Percentiles rank a stretch among this genome's conserved stretches.
Conservation (phyloP, 2,329 filamentous ascomycete genomes). For the Colletotrichum cuscutae region DNA sequence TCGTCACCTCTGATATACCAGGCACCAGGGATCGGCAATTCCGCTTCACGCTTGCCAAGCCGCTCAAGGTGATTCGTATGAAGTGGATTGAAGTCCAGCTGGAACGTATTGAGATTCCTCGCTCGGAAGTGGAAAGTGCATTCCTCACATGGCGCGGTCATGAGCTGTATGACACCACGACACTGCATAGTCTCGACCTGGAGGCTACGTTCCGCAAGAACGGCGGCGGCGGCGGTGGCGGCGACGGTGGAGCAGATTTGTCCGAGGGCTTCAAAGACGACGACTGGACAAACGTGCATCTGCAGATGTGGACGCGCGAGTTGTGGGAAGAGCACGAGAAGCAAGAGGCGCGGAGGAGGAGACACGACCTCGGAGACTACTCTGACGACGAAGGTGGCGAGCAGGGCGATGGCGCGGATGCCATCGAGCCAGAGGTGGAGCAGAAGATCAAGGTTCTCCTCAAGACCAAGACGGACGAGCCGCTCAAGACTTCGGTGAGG, state of each 20-base stretch:
- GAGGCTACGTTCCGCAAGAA: constrained; percentile 52
- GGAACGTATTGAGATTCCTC: constrained; percentile 45
- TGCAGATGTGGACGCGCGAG: constrained; percentile 81
- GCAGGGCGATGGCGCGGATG: constrained; percentile 35
- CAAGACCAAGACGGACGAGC: constrained; percentile 61
- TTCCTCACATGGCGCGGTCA: constrained; percentile 84
- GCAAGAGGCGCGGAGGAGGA: constrained; percentile 59
- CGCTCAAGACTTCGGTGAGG: constrained; percentile 62
- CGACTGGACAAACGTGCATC: constrained; percentile 70
- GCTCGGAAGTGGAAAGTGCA: constrained; percentile 61
- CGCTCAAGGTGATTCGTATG: constrained; percentile 72
- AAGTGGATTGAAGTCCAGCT: constrained; percentile 76
- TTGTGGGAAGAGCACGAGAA: constrained; percentile 61
- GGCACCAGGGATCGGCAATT: constrained; percentile 66
- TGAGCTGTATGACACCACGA: constrained; percentile 80
- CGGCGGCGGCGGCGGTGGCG: constrained; percentile 40
- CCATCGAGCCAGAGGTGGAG: constrained; percentile 39
- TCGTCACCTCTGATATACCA: constrained; percentile 72
- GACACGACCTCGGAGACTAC: constrained; percentile 54
- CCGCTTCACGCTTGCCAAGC: constrained; percentile 73
- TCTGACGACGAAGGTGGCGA: constrained; percentile 42
- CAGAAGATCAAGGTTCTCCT: constrained; percentile 62
- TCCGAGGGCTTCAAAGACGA: constrained; percentile 56
- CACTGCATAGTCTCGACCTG: constrained; percentile 75
- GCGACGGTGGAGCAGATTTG: constrained; percentile 18